These are phyloP conservation scores for Fusarium pseudograminearum DNA, from an alignment of 2,329 filamentous ascomycete species.

Conservation along the genomic window DNA sequence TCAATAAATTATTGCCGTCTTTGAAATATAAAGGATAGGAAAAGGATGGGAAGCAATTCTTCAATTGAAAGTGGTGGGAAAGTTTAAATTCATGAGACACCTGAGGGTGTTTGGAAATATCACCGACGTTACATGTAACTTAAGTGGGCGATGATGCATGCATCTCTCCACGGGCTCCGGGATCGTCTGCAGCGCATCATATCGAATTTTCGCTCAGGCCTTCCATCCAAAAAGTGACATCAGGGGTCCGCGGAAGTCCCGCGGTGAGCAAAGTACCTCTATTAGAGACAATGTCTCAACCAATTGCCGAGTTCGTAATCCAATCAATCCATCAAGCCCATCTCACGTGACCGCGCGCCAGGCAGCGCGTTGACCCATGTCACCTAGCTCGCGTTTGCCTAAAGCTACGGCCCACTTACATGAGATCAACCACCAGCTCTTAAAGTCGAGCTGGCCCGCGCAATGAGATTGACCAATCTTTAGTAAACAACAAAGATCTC, in stretches of 20 bases:
- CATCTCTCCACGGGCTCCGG: slow-evolving; percentile 40
- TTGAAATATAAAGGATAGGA: neutral
- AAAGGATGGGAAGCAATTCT: neutral
- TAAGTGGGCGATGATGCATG: slow-evolving; percentile 46
- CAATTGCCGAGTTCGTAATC: slow-evolving; percentile 48
- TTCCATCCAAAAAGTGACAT: slow-evolving; percentile 23
- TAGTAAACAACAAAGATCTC: slow-evolving; percentile 19
- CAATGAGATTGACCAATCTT: slow-evolving; percentile 27
- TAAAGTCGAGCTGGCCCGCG: slow-evolving; percentile 40
- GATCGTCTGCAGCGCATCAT: slow-evolving; percentile 42
- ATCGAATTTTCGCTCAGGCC: slow-evolving; percentile 33
- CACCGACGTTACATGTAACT: slow-evolving; percentile 27
- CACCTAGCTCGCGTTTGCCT: slow-evolving; percentile 50
- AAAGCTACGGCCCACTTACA: slow-evolving; percentile 45
- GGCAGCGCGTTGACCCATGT: slow-evolving; percentile 40
- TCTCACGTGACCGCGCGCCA: slow-evolving; percentile 51
- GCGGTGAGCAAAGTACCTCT: slow-evolving; percentile 17
- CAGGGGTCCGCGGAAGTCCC: neutral
- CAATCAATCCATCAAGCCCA: neutral
- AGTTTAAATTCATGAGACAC: slow-evolving; percentile 34
- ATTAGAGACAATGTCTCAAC: slow-evolving; percentile 17
- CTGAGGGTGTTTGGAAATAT: slow-evolving; percentile 38
- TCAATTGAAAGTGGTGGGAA: slow-evolving; percentile 35
- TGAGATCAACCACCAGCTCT: slow-evolving; percentile 41
- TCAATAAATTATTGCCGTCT: neutral